Percentiles rank a stretch among this genome's conserved stretches.
Evolutionary conservation across 164 flowering plant genomes (phyloP).

Genomic region (Vitis labrusca): DNA sequence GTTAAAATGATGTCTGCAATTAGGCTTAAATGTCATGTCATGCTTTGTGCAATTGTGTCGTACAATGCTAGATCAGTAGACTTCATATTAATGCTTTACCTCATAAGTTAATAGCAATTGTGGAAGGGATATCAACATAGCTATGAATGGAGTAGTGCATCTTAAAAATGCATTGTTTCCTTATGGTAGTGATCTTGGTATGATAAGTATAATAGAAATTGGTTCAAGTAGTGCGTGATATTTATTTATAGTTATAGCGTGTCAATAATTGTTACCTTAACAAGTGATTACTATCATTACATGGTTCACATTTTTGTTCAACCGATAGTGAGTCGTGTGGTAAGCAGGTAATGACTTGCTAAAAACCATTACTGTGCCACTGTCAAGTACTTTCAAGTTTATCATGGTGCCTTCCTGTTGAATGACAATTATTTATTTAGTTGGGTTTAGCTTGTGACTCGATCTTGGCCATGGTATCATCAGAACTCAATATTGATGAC

Average conservation of each 20-base stretch:
- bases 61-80: no score
- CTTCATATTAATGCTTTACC: no score
- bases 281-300: conserved; percentile 15
- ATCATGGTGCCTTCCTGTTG: no score
- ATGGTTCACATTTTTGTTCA: conserved; percentile 94
- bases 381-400: neutral
- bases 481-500: no score
- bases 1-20: no score
- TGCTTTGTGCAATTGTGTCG: no score
- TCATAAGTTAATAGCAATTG: no score
- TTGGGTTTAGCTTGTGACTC: no score
- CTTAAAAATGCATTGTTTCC: neutral
- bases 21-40: no score
- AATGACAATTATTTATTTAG: no score
- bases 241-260: neutral
- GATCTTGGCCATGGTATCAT: no score
- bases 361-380: neutral
- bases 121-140: no score
- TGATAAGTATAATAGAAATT: neutral
- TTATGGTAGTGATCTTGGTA: neutral
- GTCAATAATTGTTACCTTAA: conserved; percentile 4
- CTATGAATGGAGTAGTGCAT: neutral
- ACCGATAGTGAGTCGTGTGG: conserved; percentile 85
- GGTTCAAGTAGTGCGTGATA: neutral
- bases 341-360: conserved; percentile 60